These are phyloP conservation scores for Saksenaea oblongispora DNA, from an alignment of 371 early-diverging fungal species.

Conservation along the genomic window DNA sequence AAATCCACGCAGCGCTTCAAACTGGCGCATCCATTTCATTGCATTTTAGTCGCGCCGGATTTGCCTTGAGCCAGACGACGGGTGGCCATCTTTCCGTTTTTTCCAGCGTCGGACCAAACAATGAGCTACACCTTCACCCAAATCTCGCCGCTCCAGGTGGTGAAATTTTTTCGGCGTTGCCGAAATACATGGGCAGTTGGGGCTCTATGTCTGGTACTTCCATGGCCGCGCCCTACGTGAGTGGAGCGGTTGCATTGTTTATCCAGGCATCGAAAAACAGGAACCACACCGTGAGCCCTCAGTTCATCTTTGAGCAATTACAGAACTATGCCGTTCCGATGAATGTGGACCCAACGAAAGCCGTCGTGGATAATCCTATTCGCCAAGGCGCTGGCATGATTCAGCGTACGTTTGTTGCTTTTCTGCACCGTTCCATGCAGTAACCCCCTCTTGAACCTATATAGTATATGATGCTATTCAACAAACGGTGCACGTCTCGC, in stretches of 20 bases:
- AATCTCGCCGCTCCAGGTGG: conserved; percentile 61
- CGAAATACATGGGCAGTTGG: conserved; percentile 29
- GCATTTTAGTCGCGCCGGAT: not conserved
- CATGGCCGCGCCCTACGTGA: conserved; percentile 62
- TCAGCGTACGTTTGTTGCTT: conserved; percentile 40
- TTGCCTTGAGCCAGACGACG: conserved; percentile 7
- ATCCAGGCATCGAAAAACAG: conserved; percentile 40
- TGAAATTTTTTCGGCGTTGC: conserved; percentile 58
- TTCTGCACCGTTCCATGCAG: no score
- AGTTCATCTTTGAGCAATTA: conserved; percentile 32
- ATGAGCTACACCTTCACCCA: conserved; percentile 22
- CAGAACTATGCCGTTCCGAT: conserved; percentile 54
- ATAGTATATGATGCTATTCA: conserved; percentile 58
- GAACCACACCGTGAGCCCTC: not conserved
- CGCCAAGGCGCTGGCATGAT: conserved; percentile 80
- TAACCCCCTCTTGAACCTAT: no score
- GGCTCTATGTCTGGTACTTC: conserved; percentile 39
- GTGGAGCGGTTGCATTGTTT: conserved; percentile 66
- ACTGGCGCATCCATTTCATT: not conserved
- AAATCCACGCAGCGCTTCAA: no score
- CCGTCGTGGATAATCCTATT: conserved; percentile 35
- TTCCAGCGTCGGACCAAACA: conserved; percentile 25
- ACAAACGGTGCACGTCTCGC: conserved; percentile 55
- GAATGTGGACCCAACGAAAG: conserved; percentile 17
- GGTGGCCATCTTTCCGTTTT: conserved; percentile 29